Evolutionary conservation across 164 flowering plant species (phyloP), one percentile per base, ranked within the genome.

Genomic region (Nymphaea colorata): DNA sequence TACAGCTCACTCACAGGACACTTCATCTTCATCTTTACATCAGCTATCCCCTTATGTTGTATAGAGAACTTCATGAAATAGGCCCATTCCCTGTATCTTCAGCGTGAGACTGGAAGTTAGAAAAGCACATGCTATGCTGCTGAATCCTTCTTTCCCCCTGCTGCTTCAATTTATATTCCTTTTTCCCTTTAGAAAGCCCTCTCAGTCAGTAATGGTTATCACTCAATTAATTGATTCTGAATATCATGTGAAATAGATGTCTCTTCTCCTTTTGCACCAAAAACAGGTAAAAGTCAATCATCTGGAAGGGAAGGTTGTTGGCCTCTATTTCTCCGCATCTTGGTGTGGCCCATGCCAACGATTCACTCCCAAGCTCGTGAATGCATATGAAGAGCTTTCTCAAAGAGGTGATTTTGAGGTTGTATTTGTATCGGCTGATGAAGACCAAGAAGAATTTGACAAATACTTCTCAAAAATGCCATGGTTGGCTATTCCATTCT

Each of bases 401-500:
- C 6, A 74, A 2, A 74, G 77, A 44, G 84, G 83, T 41, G 81
- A 81, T 47, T 81, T 89, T 65, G 96, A 89, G 75, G 45, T 84
- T 15, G 70, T 85, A 51, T 91, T 86, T 44, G 41, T 85, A 59
- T 79, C 91, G 0, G 78, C 67, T 3, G 95, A 91, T 67, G 12
- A 68, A 45, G 85, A 86, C 64, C 84, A 82, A 60, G 84, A 83
- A n/a, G 67, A 87, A 0, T 88, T 85, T 64, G 68, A 82, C 2
- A 71, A 36, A 2, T 89, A 86, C 73, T 88, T 87, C 77, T 81
- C 85, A 41, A 72, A 81, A 73, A 91, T 88, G 95, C 95, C 93
- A 64, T 88, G 97, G 95, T 83, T 87, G 45, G 89, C 90, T 0
- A 65, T 91, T 61, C 97, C 97, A 1, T 88, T 82, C 71, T 80